Percentiles rank a stretch among this genome's conserved stretches.
phyloP scores from a whole-genome alignment of 1,284 basidiomycete genomes.

The Sutorius eximius region DNA sequence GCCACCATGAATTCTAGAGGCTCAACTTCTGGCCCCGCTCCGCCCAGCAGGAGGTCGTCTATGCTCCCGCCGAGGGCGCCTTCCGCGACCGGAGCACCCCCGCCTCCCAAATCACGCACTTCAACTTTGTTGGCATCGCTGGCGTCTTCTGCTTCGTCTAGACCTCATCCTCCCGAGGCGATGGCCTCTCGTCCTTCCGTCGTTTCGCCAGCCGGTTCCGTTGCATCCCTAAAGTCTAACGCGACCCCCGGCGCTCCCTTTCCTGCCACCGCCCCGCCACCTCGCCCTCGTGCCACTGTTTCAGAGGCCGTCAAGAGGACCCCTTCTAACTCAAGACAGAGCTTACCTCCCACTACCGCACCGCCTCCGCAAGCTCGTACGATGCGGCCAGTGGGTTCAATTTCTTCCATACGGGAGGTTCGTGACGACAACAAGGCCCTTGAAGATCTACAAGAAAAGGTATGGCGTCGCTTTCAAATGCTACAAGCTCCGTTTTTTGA shows the following conservation, averaged over 20 bases:
- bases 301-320: slow-evolving; percentile 55
- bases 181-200: slow-evolving; percentile 47
- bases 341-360: slow-evolving; percentile 30
- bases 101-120: slow-evolving; percentile 33
- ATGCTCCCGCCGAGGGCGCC: slow-evolving; percentile 41
- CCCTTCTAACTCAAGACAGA: slow-evolving; percentile 40
- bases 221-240: slow-evolving; percentile 33
- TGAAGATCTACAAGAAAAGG: slow-evolving; percentile 63
- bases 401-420: slow-evolving; percentile 69
- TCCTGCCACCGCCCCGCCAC: slow-evolving; percentile 27
- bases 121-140: slow-evolving; percentile 37
- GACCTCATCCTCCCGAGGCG: slow-evolving; percentile 37
- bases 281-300: slow-evolving; percentile 53
- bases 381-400: slow-evolving; percentile 52
- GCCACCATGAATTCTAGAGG: slow-evolving; percentile 41
- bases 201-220: slow-evolving; percentile 52
- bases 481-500: slow-evolving; percentile 9
- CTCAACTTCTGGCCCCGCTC: slow-evolving; percentile 34
- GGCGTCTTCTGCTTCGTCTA: slow-evolving; percentile 37
- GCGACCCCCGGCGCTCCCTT: slow-evolving; percentile 23
- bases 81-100: slow-evolving; percentile 30
- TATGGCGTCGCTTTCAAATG: slow-evolving; percentile 27
- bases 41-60: slow-evolving; percentile 48
- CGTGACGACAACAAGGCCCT: slow-evolving; percentile 58
- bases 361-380: slow-evolving; percentile 35